Evolutionary conservation across 257 asterid genomes (phyloP).

Genomic region (Solanum gracilifrons): DNA sequence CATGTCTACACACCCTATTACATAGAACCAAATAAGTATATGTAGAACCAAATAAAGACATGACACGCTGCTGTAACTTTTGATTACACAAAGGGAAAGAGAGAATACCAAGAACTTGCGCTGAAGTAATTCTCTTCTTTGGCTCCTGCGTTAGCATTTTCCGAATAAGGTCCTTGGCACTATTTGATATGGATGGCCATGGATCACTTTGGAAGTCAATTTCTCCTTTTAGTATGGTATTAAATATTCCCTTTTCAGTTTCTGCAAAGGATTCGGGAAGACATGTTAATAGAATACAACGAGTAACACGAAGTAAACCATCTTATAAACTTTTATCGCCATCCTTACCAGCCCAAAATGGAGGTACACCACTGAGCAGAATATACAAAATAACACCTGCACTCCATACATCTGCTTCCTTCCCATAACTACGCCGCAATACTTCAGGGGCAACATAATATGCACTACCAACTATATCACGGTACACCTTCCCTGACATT

Average conservation of each 20-base stretch:
- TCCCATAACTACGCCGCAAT: slow-evolving; percentile 11
- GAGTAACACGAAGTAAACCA: neutral
- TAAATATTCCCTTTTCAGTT: slow-evolving; percentile 92
- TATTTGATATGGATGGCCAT: slow-evolving; percentile 74
- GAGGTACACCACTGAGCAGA: slow-evolving; percentile 16
- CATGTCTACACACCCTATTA: neutral
- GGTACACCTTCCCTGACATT: slow-evolving; percentile 10
- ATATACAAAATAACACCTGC: slow-evolving; percentile 15
- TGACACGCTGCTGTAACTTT: neutral
- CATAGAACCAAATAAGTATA: neutral
- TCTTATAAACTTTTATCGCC: neutral
- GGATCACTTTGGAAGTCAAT: slow-evolving; percentile 78
- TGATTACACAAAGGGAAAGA: neutral
- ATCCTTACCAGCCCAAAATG: slow-evolving; percentile 16
- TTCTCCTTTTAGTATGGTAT: slow-evolving; percentile 75
- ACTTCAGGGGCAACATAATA: slow-evolving; percentile 20
- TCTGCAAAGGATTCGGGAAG: slow-evolving; percentile 30
- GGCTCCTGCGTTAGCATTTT: slow-evolving; percentile 88
- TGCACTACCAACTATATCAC: slow-evolving; percentile 20
- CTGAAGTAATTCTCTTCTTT: slow-evolving; percentile 60
- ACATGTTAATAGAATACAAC: neutral
- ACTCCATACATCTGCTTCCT: slow-evolving; percentile 14
- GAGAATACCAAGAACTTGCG: slow-evolving; percentile 71
- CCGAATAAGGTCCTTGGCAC: slow-evolving; percentile 79
- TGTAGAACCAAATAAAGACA: too few species aligned